A percentile compares a stretch with the other conserved stretches of the same genome.
Conservation (phyloP, 148 eudicot genomes). For the Rhododendron henanense region DNA sequence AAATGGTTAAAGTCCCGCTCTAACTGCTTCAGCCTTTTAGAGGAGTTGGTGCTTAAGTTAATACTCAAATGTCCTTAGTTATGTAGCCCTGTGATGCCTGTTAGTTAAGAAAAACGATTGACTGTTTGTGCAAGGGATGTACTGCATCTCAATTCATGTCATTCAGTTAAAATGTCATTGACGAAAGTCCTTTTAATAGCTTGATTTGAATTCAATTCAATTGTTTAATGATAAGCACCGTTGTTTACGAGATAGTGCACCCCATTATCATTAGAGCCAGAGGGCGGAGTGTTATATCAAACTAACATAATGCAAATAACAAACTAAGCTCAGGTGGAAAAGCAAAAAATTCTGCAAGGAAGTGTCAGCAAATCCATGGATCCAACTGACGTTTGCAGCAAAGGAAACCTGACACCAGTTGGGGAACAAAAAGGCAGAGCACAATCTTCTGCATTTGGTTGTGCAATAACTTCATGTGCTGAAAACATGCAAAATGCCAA, state of each 20-base stretch:
- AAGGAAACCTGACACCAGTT: conserved; percentile 25
- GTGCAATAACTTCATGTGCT: conserved; percentile 24
- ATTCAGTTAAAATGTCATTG: background rate
- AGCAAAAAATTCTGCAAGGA: conserved; percentile 73
- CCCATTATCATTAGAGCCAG: background rate
- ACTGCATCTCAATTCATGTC: background rate
- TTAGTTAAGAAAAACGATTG: background rate
- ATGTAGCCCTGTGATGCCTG: background rate
- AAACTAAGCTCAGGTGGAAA: conserved; percentile 63
- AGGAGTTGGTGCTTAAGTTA: background rate
- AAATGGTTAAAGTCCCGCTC: background rate
- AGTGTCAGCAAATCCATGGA: conserved; percentile 37
- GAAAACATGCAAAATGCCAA: conserved; percentile 22
- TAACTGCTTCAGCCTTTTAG: background rate
- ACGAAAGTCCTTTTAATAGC: background rate
- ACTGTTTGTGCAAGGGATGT: background rate
- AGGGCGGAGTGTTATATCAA: background rate
- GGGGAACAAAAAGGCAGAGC: conserved; percentile 22
- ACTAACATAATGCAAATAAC: background rate
- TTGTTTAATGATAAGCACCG: background rate
- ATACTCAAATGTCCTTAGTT: background rate
- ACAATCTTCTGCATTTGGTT: conserved; percentile 22
- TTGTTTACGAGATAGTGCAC: background rate
- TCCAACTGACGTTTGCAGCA: conserved; percentile 18
- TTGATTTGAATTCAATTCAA: background rate